A percentile compares a stretch with the other conserved stretches of the same genome.
phyloP scores from a whole-genome alignment of 306 rosid genomes.

The Quercus cerris region DNA sequence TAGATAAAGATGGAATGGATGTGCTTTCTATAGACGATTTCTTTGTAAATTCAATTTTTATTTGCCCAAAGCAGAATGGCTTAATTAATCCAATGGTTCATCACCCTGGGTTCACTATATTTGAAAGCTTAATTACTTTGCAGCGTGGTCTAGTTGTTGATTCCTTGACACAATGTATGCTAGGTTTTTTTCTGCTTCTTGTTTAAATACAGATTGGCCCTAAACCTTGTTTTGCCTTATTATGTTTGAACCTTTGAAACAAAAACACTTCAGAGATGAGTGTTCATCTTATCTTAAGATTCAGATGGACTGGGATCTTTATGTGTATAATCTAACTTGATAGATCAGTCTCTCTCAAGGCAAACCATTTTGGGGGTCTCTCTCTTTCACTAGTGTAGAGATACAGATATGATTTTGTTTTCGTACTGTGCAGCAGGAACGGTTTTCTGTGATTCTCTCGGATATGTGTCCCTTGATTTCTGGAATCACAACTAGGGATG shows the following conservation, averaged over 20 bases:
- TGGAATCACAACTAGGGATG: conserved; percentile 81
- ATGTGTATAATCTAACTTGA: neutral
- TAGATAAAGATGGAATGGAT: neutral
- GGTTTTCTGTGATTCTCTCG: conserved; percentile 75
- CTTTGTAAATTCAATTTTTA: neutral
- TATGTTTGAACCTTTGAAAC: neutral
- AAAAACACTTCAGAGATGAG: neutral
- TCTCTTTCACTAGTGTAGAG: neutral
- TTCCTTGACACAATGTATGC: neutral
- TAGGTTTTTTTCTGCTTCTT: neutral
- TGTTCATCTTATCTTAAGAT: neutral
- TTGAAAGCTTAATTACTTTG: neutral
- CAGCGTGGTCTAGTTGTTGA: neutral
- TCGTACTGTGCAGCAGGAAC: conserved; percentile 42
- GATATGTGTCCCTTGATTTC: conserved; percentile 91
- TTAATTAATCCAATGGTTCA: neutral
- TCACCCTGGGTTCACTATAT: neutral
- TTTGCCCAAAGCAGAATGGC: neutral
- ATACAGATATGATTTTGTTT: conserved; percentile 2
- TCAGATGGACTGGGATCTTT: neutral
- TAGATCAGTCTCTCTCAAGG: neutral
- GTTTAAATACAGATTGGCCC: neutral
- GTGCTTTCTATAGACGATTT: neutral
- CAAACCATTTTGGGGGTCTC: neutral
- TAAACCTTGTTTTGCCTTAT: neutral